Evolutionary conservation across 805 yeast genomes (phyloP).

Genomic region (Kuraishia hungarica): DNA sequence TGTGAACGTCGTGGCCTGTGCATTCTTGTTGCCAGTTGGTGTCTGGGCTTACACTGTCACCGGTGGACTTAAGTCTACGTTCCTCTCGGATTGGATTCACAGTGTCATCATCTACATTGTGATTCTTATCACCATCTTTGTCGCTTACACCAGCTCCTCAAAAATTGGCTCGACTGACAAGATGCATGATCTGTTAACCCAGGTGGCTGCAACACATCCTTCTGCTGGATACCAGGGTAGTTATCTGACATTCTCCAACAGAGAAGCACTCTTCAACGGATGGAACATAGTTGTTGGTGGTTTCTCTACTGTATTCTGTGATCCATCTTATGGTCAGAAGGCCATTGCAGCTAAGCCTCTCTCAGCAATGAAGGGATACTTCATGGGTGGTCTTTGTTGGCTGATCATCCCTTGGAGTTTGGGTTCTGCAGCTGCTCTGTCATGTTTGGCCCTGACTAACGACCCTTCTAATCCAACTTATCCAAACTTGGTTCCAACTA

Average conservation of each 20-base stretch:
- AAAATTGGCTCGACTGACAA: slow-evolving; percentile 24
- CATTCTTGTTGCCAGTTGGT: slow-evolving; percentile 35
- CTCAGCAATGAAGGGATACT: slow-evolving; percentile 21
- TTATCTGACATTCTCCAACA: slow-evolving; percentile 23
- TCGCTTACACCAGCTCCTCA: slow-evolving; percentile 18
- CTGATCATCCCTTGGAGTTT: slow-evolving; percentile 21
- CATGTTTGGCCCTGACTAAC: slow-evolving; percentile 23
- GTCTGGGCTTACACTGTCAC: slow-evolving; percentile 38
- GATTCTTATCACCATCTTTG: slow-evolving; percentile 17
- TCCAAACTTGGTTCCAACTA: slow-evolving; percentile 28
- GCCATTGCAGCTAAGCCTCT: slow-evolving; percentile 20
- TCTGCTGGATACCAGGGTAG: slow-evolving; percentile 9
- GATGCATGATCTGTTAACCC: slow-evolving; percentile 22
- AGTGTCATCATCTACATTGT: slow-evolving; percentile 34
- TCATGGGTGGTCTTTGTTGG: slow-evolving; percentile 24
- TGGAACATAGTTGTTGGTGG: slow-evolving; percentile 14
- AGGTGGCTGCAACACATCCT: slow-evolving; percentile 12
- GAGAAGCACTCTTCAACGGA: slow-evolving; percentile 20
- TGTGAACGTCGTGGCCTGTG: slow-evolving; percentile 35
- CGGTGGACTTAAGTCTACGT: slow-evolving; percentile 45
- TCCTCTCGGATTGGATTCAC: slow-evolving; percentile 43
- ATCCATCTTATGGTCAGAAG: slow-evolving; percentile 21
- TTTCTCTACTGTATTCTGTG: slow-evolving; percentile 19
- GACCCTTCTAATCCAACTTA: slow-evolving; percentile 29
- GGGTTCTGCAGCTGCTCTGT: slow-evolving; percentile 22